Conservation (phyloP, 352 stramenopile species). For the Halophytophthora batemanensis region DNA sequence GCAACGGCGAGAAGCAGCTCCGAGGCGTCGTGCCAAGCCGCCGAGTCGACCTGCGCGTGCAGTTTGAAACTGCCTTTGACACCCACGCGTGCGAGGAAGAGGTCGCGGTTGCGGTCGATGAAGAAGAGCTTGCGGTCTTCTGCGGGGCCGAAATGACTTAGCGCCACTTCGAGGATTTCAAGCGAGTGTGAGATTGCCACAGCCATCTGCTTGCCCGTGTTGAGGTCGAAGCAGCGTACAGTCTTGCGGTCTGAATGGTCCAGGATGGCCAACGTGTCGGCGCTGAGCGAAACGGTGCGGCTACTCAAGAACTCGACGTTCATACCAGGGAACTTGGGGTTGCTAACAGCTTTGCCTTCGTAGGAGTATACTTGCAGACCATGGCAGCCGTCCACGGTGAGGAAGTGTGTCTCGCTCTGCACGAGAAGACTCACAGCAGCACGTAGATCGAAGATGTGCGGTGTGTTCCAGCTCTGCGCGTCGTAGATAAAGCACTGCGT, state of each 20-base stretch:
- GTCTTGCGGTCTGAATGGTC: constrained; percentile 88
- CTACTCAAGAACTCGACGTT: constrained; percentile 87
- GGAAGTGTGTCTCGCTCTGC: constrained; percentile 86
- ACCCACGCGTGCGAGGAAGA: constrained; percentile 71
- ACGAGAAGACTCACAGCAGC: constrained; percentile 85
- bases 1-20: constrained; percentile 88
- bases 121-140: constrained; percentile 86
- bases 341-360: constrained; percentile 88
- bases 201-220: constrained; percentile 75
- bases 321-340: constrained; percentile 83
- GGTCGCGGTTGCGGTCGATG: constrained; percentile 85
- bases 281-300: constrained; percentile 81
- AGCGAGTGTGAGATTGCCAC: constrained; percentile 63
- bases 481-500: constrained; percentile 94
- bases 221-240: constrained; percentile 88
- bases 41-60: constrained; percentile 88
- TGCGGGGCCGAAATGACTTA: constrained; percentile 75
- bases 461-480: constrained; percentile 90
- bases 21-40: constrained; percentile 85
- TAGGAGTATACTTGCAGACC: constrained; percentile 92
- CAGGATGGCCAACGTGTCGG: constrained; percentile 86
- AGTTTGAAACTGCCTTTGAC: constrained; percentile 80
- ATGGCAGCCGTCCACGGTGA: constrained; percentile 88
- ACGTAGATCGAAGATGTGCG: constrained; percentile 91
- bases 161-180: constrained; percentile 77